These are phyloP conservation scores for Delonix regia DNA, from an alignment of 306 rosid species.

Conservation along the genomic window DNA sequence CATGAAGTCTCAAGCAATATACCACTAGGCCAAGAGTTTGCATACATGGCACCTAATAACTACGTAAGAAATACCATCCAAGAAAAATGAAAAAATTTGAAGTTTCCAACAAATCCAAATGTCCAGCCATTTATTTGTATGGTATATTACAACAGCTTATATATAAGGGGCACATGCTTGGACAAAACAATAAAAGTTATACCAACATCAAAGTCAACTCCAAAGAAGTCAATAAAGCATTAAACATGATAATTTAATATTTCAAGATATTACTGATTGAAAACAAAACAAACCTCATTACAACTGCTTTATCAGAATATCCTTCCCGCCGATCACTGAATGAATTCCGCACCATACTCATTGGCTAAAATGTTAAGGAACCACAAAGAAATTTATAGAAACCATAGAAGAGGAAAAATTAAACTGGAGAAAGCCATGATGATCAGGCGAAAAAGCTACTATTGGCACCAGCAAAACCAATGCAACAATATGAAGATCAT, in stretches of 20 bases:
- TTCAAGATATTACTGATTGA: constrained; percentile 22
- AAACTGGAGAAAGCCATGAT: constrained; percentile 30
- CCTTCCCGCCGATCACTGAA: constrained; percentile 88
- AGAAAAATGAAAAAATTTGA: not conserved
- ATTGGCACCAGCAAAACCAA: not conserved
- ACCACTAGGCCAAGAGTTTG: not conserved
- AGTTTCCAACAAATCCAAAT: not conserved
- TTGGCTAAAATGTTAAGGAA: constrained; percentile 63
- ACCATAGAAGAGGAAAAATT: not conserved
- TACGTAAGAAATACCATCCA: not conserved
- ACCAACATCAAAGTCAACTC: not conserved
- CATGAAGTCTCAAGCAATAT: not conserved
- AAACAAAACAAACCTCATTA: constrained; percentile 63
- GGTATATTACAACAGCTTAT: constrained; percentile 12
- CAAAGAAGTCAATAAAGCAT: not conserved
- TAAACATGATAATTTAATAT: constrained; percentile 6
- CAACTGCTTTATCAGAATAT: constrained; percentile 89
- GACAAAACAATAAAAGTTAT: not conserved
- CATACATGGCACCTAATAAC: not conserved
- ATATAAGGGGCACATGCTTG: not conserved
- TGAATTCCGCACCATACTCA: constrained; percentile 79
- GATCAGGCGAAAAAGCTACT: constrained; percentile 23
- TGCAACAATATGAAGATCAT: constrained; percentile 1
- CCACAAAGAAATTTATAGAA: constrained; percentile 37
- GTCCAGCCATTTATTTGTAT: constrained; percentile 16